Evolutionary conservation across 2,329 filamentous ascomycete genomes (phyloP).

Genomic region (Microdochium bolleyi): DNA sequence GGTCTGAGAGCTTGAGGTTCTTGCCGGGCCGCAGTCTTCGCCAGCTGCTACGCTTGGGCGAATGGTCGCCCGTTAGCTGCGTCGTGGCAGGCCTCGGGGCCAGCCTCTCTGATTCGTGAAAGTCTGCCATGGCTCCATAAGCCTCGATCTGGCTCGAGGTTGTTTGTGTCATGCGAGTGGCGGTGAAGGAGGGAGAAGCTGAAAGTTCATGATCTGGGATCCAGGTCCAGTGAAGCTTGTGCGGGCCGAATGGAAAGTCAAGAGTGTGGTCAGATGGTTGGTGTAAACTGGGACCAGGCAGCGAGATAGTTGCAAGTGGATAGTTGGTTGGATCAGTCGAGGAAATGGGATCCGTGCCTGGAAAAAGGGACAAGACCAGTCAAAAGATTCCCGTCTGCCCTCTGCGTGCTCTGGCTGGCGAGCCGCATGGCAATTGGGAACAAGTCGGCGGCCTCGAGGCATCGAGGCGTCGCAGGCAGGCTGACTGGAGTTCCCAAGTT

Average conservation of each 20-base stretch:
- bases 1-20: background rate
- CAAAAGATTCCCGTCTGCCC: too few species aligned
- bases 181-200: background rate
- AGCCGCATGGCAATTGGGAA: too few species aligned
- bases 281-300: too few species aligned
- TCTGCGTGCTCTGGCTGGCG: too few species aligned
- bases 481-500: too few species aligned
- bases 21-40: background rate
- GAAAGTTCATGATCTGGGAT: background rate
- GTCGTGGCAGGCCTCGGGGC: background rate
- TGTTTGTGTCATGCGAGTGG: background rate
- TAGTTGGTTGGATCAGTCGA: too few species aligned
- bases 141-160: background rate
- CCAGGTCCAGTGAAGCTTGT: background rate
- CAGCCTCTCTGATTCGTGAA: background rate
- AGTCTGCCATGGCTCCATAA: background rate
- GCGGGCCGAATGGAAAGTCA: background rate
- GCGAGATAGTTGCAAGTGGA: too few species aligned
- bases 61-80: background rate
- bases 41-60: background rate
- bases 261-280: too few species aligned
- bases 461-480: too few species aligned
- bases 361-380: too few species aligned
- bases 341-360: too few species aligned
- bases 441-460: too few species aligned